A percentile compares a stretch with the other conserved stretches of the same genome.
phyloP scores from a whole-genome alignment of 805 yeast genomes.

The Dipodascopsis uninucleata region DNA sequence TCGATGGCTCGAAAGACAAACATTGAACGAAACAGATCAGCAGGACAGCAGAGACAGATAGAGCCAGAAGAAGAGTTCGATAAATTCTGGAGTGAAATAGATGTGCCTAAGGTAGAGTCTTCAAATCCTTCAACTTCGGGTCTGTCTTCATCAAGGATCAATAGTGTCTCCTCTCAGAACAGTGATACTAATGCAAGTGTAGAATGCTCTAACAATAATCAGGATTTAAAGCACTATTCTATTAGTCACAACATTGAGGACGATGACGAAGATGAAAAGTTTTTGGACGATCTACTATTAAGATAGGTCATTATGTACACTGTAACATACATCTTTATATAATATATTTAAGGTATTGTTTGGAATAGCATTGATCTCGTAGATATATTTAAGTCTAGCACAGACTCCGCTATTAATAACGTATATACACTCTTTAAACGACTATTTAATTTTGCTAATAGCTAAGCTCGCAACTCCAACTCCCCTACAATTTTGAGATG shows the following conservation, averaged over 20 bases:
- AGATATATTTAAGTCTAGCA: too few relatives aligned
- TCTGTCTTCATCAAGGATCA: too few relatives aligned
- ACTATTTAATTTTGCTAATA: neutral
- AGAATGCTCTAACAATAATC: neutral
- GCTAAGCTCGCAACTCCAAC: too few relatives aligned
- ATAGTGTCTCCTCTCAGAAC: too few relatives aligned
- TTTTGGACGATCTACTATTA: slow-evolving; percentile 19
- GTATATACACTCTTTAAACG: too few relatives aligned
- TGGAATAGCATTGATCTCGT: too few relatives aligned
- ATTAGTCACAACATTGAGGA: too few relatives aligned
- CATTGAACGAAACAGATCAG: slow-evolving; percentile 1
- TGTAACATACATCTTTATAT: neutral
- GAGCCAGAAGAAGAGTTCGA: slow-evolving; percentile 10
- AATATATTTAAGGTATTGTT: neutral
- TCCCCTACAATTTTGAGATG: too few relatives aligned
- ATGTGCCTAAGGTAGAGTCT: neutral
- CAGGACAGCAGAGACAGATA: slow-evolving; percentile 4
- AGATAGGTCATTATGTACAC: neutral
- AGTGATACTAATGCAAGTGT: neutral
- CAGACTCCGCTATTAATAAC: too few relatives aligned
- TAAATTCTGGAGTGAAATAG: slow-evolving; percentile 21
- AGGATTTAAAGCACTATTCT: too few relatives aligned
- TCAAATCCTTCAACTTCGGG: neutral
- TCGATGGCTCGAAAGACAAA: slow-evolving; percentile 8
- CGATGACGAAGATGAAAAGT: slow-evolving; percentile 12